Conservation (phyloP, 148 eudicot species). For the Polygonum aviculare region DNA sequence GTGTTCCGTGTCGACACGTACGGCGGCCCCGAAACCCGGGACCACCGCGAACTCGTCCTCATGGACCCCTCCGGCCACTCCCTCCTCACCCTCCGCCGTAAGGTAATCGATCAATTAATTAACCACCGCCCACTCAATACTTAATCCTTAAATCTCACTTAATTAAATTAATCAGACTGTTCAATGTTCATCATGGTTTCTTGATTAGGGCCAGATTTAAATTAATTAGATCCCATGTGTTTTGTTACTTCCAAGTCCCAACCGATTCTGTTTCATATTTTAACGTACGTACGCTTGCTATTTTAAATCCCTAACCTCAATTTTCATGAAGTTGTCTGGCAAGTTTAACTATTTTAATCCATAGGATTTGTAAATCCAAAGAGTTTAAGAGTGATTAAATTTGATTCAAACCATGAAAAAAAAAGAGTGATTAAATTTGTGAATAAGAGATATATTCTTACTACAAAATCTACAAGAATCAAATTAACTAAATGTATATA, state of each 20-base stretch:
- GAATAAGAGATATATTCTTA: no score
- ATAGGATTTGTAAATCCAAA: no score
- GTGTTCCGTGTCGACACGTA: constrained; percentile 82
- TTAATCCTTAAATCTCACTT: not conserved
- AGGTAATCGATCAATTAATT: constrained; percentile 27
- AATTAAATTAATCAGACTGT: not conserved
- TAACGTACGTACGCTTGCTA: not conserved
- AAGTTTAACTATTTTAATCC: not conserved
- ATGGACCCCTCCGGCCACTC: constrained; percentile 70
- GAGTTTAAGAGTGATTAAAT: no score
- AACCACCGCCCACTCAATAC: not conserved
- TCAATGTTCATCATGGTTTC: not conserved
- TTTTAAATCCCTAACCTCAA: not conserved
- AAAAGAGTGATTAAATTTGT: no score
- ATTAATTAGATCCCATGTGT: not conserved
- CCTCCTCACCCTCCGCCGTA: constrained; percentile 88
- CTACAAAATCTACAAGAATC: no score
- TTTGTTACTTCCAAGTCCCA: not conserved
- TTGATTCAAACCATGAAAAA: no score
- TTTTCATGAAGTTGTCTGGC: not conserved
- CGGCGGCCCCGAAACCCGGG: constrained; percentile 46
- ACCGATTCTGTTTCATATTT: not conserved
- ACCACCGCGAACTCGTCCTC: constrained; percentile 57
- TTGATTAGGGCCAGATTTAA: not conserved
- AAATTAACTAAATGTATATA: no score